Evolutionary conservation across 495 filamentous ascomycete species (phyloP).

Genomic region (Neurospora terricola): DNA sequence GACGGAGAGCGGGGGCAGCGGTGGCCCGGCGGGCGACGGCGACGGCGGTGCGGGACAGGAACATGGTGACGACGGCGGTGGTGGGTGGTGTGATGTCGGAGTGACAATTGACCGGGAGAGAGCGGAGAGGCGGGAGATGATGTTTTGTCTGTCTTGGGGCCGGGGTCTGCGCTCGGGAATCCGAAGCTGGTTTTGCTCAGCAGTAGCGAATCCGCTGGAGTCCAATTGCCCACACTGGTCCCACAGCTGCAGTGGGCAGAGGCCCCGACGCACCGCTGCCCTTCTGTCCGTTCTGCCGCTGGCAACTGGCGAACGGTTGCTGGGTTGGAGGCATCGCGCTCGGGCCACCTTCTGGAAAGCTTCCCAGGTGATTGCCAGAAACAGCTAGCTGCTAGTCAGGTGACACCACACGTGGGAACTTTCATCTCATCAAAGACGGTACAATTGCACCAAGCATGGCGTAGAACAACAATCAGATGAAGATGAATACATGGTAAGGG

Average conservation of each 20-base stretch:
- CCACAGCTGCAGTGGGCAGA: neutral
- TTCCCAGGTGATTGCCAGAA: neutral
- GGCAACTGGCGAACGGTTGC: neutral
- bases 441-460: too few species aligned
- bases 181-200: neutral
- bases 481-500: too few species aligned
- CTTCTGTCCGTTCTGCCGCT: neutral
- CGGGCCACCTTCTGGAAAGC: neutral
- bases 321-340: neutral
- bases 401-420: accelerated
- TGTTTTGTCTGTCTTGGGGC: neutral
- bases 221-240: neutral
- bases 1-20: slow-evolving; percentile 46
- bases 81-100: slow-evolving; percentile 2
- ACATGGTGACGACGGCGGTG: slow-evolving; percentile 47
- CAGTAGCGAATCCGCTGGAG: neutral
- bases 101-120: slow-evolving; percentile 9
- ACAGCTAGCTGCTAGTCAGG: neutral
- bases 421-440: neutral
- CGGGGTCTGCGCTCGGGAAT: neutral
- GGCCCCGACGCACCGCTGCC: neutral
- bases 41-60: slow-evolving; percentile 71
- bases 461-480: too few species aligned
- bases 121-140: slow-evolving; percentile 3
- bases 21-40: slow-evolving; percentile 62